Percentiles rank a stretch among this genome's conserved stretches.
These are phyloP conservation scores for Alternaria angustiovoidea DNA, from an alignment of 2,329 filamentous ascomycete species.

Conservation along the genomic window DNA sequence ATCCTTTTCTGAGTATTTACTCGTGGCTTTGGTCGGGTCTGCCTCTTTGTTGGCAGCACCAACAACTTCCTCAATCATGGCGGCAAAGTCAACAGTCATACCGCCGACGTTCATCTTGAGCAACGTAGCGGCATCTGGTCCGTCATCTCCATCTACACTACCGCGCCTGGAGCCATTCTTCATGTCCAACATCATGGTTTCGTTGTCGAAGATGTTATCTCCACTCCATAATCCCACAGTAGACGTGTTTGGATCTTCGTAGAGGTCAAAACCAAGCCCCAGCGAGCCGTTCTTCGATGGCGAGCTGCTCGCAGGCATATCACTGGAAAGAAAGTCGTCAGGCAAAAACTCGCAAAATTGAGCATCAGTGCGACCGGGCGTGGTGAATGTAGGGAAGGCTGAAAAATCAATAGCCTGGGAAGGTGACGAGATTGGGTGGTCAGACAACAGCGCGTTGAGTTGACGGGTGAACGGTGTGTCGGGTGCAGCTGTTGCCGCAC, in stretches of 20 bases:
- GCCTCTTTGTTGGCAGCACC: slow-evolving; percentile 25
- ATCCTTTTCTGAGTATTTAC: neutral
- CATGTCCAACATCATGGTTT: slow-evolving; percentile 34
- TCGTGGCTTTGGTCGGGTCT: slow-evolving; percentile 3
- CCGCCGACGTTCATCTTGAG: slow-evolving; percentile 41
- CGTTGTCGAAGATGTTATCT: slow-evolving; percentile 44
- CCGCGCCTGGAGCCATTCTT: slow-evolving; percentile 17
- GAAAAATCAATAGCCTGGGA: slow-evolving; percentile 44
- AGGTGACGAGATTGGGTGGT: slow-evolving; percentile 41
- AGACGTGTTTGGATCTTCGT: slow-evolving; percentile 49
- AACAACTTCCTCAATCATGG: slow-evolving; percentile 50
- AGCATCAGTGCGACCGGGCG: slow-evolving; percentile 32
- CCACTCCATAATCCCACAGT: slow-evolving; percentile 47
- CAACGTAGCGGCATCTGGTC: slow-evolving; percentile 19
- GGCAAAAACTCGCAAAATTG: slow-evolving; percentile 41
- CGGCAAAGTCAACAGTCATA: slow-evolving; percentile 45
- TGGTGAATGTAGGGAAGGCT: slow-evolving; percentile 47
- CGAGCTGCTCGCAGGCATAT: slow-evolving; percentile 48
- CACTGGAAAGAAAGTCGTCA: slow-evolving; percentile 48
- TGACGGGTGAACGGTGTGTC: slow-evolving; percentile 69
- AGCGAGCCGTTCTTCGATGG: slow-evolving; percentile 36
- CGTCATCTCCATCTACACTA: slow-evolving; percentile 14
- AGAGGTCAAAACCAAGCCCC: slow-evolving; percentile 44
- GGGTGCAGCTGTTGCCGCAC: slow-evolving; percentile 40
- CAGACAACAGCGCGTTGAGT: slow-evolving; percentile 67